phyloP scores from a whole-genome alignment of 176 grass and related monocot genomes.

The Ampelocalamus luodianensis region DNA sequence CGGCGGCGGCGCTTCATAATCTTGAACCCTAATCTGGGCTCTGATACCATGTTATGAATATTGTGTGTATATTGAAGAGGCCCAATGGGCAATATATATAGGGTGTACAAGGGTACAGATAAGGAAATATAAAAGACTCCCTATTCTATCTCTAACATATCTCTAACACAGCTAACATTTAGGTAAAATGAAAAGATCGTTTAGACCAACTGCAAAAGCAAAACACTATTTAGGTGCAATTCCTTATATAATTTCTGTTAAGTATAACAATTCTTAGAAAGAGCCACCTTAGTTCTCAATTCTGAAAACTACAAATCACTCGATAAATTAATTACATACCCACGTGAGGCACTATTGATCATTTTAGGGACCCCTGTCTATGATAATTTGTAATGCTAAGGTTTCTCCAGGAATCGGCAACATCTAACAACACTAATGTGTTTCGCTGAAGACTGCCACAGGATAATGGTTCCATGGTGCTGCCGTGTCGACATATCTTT shows the following conservation, averaged over 20 bases:
- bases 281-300: background rate
- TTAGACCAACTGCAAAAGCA: background rate
- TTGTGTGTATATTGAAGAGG: too few species aligned
- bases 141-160: too few species aligned
- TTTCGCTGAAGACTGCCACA: slow-evolving; percentile 16
- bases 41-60: too few species aligned
- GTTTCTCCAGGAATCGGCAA: background rate
- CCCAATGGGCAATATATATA: too few species aligned
- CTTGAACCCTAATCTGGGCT: too few species aligned
- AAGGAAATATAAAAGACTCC: too few species aligned
- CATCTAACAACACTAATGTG: background rate
- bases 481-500: background rate
- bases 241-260: background rate
- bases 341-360: background rate
- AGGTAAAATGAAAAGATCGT: background rate
- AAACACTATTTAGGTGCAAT: background rate
- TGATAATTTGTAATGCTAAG: background rate
- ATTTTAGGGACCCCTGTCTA: background rate
- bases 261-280: background rate
- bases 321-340: background rate
- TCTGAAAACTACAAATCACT: slow-evolving; percentile 11
- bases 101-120: too few species aligned
- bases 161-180: background rate
- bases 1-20: too few species aligned
- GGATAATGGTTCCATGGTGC: slow-evolving; percentile 11